Base-by-base conservation (phyloP, 345 rosid genomes). In the Sisymbrium altissimum region DNA sequence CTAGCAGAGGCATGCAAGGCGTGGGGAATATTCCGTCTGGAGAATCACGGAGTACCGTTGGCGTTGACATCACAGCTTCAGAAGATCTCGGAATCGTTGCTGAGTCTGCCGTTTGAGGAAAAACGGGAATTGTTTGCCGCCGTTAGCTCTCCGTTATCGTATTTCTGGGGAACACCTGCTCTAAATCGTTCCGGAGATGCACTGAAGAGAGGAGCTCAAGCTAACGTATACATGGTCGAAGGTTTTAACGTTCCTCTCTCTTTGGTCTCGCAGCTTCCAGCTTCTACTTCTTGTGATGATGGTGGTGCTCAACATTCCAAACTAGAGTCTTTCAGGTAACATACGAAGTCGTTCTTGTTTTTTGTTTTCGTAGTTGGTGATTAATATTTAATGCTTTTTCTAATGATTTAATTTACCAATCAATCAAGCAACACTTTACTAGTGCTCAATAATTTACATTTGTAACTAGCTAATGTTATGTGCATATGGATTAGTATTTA, bases 91-190 rank as follows among this genome's bases (percentile, higher is more conserved):
- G 71, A 70, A 29, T 70, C 68, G 52, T 27, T 88, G 8, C 83
- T 88, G 64, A 40, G 84, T 58, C 81, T 84, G 1, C 66, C 97
- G 10, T 88, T 86, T 58, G 87, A 87, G 48, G 33, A 15, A 4
- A 77, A 71, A 77, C 72, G 41, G 68, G 44, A 64, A 3, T 13
- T 77, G 73, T 71, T 77, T 40, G 56, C 62, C n/a, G 45, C 66
- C 75, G 70, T 76, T 62, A 76, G 69, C 5, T 87, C 77, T 49
- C 80, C 35, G 53, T n/a, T 65, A 81, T 88, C 96, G 30, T 90
- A 93, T 76, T 90, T 88, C 30, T 88, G 91, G 89, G 98, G 97
- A 41, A 87, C 91, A 19, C 89, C 93, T 23, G 88, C 82, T 25
- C 78, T 93, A 0, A 86, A 87, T 18, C 83, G 80, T 4, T 80